These are phyloP conservation scores for Petunia axillaris DNA, from an alignment of 257 asterid genomes.

Conservation along the genomic window DNA sequence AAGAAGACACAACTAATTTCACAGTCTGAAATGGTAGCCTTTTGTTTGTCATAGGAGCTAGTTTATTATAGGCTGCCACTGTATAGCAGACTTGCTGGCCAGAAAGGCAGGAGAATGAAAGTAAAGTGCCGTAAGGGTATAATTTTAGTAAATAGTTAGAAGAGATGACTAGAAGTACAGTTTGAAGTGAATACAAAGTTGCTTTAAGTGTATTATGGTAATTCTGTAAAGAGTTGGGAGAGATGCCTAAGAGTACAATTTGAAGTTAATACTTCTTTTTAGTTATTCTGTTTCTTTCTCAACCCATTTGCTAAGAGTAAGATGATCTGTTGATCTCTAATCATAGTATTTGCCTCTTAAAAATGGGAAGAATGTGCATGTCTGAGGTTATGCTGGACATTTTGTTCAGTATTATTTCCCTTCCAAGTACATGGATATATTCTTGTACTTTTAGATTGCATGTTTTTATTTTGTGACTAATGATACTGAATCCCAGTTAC, in stretches of 20 bases:
- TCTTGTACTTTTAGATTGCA: neutral
- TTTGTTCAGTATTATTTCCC: too few species aligned
- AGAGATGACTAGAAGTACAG: too few species aligned
- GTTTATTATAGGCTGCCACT: too few species aligned
- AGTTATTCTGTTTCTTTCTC: neutral
- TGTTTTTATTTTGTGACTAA: conserved; percentile 2
- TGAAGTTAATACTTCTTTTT: neutral
- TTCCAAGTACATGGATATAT: neutral
- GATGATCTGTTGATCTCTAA: neutral
- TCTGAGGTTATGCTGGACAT: too few species aligned
- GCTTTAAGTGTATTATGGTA: neutral
- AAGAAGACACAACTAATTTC: neutral
- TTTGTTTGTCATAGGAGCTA: too few species aligned
- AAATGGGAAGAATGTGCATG: neutral
- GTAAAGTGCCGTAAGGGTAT: too few species aligned
- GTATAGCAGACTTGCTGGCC: neutral
- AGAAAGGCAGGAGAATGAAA: neutral
- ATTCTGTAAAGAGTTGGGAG: neutral
- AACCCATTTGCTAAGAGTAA: neutral
- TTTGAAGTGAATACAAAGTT: neutral
- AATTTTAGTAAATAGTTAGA: too few species aligned
- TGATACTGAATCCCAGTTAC: neutral
- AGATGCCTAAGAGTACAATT: conserved; percentile 6
- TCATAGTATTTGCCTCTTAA: neutral
- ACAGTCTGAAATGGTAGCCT: neutral